Base-by-base conservation (phyloP, 2,329 filamentous ascomycete genomes). In the Hymenoscyphus fructigenus region DNA sequence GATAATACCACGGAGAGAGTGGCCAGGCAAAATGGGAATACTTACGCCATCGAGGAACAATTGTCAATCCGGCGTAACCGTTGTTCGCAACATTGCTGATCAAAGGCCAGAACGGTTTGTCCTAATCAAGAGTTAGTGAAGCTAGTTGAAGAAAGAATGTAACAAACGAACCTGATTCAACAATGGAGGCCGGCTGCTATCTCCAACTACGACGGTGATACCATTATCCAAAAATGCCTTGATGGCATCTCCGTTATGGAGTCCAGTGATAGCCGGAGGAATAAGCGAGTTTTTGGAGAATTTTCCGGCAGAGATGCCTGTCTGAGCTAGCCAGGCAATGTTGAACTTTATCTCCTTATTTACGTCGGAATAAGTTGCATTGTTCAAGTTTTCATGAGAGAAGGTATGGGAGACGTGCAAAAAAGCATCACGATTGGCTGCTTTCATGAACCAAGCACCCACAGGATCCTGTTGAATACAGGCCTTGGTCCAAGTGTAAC, bases 221-320 rank as follows among this genome's bases (percentile, higher is more conserved):
- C 85, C 84, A 64, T 84, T 84, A 60, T 86, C 83, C 68, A 78
- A 78, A 83, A 83, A 88, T 6, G 83, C 85, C 61, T 76, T 76
- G 61, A 88, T 80, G 10, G 80, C 85, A 72, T 88, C 85, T n/a
- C 83, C 85, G 69, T 88, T 88, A 76, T 87, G 84, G 23, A 88
- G 72, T 55, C 85, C 85, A 0, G 85, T 88, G 65, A 88, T 88
- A 47, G 84, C 85, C 1, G 85, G 85, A 1, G 85, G 85, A 64
- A 88, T 85, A 60, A 88, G 79, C 29, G 84, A 84, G 44, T 81
- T 79, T 29, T 83, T 86, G 73, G 81, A 87, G 57, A 78, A 77
- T 20, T 71, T 72, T 26, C 80, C 79, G 10, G n/a, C 23, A 65
- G 77, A 76, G 62, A 87, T 76, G 7, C 83, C 82, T 9, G 81